Conservation (phyloP, 2,329 filamentous ascomycete genomes). For the Colletotrichum cuscutae region DNA sequence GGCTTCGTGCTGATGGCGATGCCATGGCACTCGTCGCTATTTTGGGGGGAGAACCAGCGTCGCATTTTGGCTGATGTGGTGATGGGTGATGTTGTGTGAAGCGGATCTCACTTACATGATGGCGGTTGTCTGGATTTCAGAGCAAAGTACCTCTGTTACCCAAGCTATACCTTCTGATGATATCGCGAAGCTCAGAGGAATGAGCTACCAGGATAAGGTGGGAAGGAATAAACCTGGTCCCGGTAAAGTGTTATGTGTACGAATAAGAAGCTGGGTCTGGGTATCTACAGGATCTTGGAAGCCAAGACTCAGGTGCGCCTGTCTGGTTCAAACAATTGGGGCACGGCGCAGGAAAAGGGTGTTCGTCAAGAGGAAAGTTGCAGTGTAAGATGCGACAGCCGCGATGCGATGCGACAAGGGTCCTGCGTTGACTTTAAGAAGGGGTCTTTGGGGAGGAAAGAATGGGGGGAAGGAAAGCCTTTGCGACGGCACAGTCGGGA, state of each 20-base stretch:
- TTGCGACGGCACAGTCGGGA: conserved; percentile 4
- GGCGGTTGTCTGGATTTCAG: background rate
- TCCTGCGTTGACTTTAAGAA: conserved; percentile 20
- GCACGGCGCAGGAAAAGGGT: background rate
- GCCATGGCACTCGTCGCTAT: conserved; percentile 14
- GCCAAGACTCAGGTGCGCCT: conserved; percentile 4
- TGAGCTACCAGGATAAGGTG: background rate
- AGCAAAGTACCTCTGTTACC: background rate
- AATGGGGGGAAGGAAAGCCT: background rate
- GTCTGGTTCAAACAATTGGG: background rate
- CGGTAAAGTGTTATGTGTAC: background rate
- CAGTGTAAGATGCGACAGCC: conserved; percentile 13
- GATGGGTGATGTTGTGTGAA: background rate
- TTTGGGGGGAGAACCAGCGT: conserved; percentile 24
- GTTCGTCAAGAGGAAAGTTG: conserved; percentile 10
- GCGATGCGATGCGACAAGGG: conserved; percentile 29
- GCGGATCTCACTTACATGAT: conserved; percentile 26
- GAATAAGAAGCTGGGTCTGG: background rate
- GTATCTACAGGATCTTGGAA: background rate
- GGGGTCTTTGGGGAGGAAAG: background rate
- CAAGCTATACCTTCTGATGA: background rate
- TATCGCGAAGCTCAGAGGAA: background rate
- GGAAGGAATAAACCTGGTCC: conserved; percentile 4
- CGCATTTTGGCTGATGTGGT: conserved; percentile 9
- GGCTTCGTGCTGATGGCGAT: background rate